Percentiles rank a stretch among this genome's conserved stretches.
Evolutionary conservation across 805 yeast species (phyloP).

Genomic region (Naumovozyma baii): DNA sequence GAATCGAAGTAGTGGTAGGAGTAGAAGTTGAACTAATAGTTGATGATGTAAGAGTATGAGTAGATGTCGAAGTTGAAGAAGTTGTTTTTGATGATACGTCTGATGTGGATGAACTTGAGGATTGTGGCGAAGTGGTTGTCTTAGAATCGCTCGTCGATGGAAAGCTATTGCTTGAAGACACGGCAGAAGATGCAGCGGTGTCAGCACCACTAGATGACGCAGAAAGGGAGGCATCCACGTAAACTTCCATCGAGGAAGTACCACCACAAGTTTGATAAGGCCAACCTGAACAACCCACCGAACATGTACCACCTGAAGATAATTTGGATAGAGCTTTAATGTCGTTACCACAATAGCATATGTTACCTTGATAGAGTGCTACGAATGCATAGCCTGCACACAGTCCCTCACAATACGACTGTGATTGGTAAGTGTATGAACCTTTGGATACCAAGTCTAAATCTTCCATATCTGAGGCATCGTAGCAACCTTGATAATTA

Average conservation of each 20-base stretch:
- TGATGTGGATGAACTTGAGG: too few relatives aligned
- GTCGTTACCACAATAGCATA: slow-evolving; percentile 62
- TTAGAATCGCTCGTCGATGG: too few relatives aligned
- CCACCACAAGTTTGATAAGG: slow-evolving; percentile 58
- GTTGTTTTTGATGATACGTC: not conserved
- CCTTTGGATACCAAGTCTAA: slow-evolving; percentile 33
- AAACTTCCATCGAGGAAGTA: slow-evolving; percentile 38
- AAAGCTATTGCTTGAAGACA: too few relatives aligned
- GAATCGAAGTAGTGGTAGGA: slow-evolving; percentile 5
- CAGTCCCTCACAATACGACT: slow-evolving; percentile 42
- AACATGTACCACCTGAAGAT: slow-evolving; percentile 36
- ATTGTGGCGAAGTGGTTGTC: too few relatives aligned
- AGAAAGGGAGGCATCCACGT: slow-evolving; percentile 23
- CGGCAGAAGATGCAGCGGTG: not conserved
- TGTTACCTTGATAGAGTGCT: slow-evolving; percentile 44
- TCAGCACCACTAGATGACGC: not conserved
- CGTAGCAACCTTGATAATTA: slow-evolving; percentile 31
- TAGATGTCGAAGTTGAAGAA: slow-evolving; percentile 1
- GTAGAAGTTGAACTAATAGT: slow-evolving; percentile 5
- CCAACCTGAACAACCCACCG: slow-evolving; percentile 49
- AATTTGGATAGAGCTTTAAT: slow-evolving; percentile 21
- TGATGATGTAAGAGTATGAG: slow-evolving; percentile 8
- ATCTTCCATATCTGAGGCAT: slow-evolving; percentile 18
- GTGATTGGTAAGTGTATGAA: slow-evolving; percentile 47
- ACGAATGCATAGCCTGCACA: slow-evolving; percentile 43